phyloP scores from a whole-genome alignment of 108 stramenopile species.

The Schizochytrium sp. region DNA sequence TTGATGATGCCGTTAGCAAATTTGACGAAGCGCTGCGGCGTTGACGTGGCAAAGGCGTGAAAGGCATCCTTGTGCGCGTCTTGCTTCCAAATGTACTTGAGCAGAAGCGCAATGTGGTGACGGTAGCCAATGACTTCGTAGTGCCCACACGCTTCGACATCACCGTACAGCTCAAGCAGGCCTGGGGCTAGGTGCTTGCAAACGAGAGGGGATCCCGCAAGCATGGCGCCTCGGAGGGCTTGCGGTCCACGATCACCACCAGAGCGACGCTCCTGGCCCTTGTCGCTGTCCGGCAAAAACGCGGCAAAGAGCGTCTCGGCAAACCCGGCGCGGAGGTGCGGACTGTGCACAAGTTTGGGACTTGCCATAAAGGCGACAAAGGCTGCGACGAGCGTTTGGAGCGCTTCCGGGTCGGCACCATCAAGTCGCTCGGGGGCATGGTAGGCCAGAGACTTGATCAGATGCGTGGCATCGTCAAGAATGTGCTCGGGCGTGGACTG shows the following conservation, averaged over 20 bases:
- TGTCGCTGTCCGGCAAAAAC: constrained; percentile 25
- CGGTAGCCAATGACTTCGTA: constrained; percentile 88
- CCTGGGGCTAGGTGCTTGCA: constrained; percentile 76
- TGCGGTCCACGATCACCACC: constrained; percentile 45
- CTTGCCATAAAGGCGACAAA: constrained; percentile 27
- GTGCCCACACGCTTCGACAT: constrained; percentile 89
- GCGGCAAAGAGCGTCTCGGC: neutral
- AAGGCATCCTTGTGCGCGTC: constrained; percentile 83
- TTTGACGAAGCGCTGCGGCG: constrained; percentile 77
- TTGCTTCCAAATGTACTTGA: constrained; percentile 85
- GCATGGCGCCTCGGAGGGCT: constrained; percentile 53
- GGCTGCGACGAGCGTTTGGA: neutral
- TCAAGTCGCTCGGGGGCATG: neutral
- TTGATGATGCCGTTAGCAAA: constrained; percentile 98
- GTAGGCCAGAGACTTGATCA: constrained; percentile 21
- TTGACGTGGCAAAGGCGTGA: constrained; percentile 58
- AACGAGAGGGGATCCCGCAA: constrained; percentile 65
- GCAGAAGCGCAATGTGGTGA: constrained; percentile 72
- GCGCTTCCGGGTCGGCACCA: neutral
- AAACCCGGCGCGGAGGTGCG: constrained; percentile 19
- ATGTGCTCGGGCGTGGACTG: constrained; percentile 21
- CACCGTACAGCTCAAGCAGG: constrained; percentile 85
- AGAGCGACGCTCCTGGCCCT: constrained; percentile 21
- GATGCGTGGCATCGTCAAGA: constrained; percentile 13
- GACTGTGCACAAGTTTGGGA: constrained; percentile 30